Base-by-base conservation (phyloP, 257 asterid species). In the Voacanga thouarsii region DNA sequence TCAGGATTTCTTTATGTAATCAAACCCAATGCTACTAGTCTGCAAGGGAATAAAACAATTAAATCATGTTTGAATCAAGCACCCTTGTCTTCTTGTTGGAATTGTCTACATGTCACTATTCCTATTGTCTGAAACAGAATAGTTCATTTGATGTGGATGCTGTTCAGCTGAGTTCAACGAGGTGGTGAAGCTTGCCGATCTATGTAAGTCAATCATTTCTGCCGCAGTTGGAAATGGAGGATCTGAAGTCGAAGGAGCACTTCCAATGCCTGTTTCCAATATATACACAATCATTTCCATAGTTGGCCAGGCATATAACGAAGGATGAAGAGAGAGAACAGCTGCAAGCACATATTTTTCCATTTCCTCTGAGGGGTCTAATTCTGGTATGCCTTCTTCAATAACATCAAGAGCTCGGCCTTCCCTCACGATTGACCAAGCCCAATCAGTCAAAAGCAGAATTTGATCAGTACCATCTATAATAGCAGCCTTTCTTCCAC, bases 391-490 rank as follows among this genome's bases (percentile, higher is more conserved):
- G 14, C 39, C 39, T 50, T 73, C 78, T 47, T 72, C 82, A 37
- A 79, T 7, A 49, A 79, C 41, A 37, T 74, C 79, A 74, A 79
- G n/a, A 12, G 68, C 51, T 67, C 24, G 60, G 39, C 74, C 74
- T 63, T 53, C 72, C 78, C 68, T 79, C 26, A 79, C 82, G 18
- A 79, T 50, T 53, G 78, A 72, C 82, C 82, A 79, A 15, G 82
- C 68, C 82, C 78, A 79, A 10, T 79, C 82, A 0, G 74, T 60
- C 24, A 72, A 51, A n/a, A 79, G 78, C 26, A 43, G 12, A 30
- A 72, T 43, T 5, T 63, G 56, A 24, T 15, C 78, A 28, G 64
- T 44, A 50, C 24, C 24, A 33, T 30, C 16, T 7, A 51, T 24
- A 16, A 72, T 50, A n/a, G 73, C 74, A 24, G 78, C 82, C 21